A percentile compares a stretch with the other conserved stretches of the same genome.
Evolutionary conservation across 768 basidiomycete species (phyloP).

Genomic region (Hericium rajendrae): DNA sequence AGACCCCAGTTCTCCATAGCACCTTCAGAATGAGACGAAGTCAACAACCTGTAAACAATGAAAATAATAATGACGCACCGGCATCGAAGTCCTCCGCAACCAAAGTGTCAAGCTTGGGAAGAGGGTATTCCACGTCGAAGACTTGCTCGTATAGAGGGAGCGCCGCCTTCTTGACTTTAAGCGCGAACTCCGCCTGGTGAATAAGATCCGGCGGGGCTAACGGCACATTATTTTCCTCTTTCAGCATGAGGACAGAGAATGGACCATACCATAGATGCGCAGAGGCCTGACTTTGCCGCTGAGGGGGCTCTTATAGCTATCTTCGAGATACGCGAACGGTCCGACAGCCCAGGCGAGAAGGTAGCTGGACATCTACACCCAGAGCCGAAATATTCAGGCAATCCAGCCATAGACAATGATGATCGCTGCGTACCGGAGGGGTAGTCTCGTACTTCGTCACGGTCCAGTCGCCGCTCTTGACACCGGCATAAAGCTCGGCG

Average conservation of each 20-base stretch:
- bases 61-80: constrained; percentile 27
- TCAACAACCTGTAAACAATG: neutral
- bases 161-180: constrained; percentile 76
- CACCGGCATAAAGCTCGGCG: constrained; percentile 11
- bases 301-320: constrained; percentile 67
- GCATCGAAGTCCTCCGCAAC: constrained; percentile 87
- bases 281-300: constrained; percentile 76
- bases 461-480: constrained; percentile 53
- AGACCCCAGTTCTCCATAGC: constrained; percentile 96
- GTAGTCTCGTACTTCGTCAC: constrained; percentile 74
- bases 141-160: constrained; percentile 88
- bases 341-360: constrained; percentile 85
- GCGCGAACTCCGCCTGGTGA: constrained; percentile 74
- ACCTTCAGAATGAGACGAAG: constrained; percentile 24
- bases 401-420: constrained; percentile 17
- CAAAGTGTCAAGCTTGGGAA: constrained; percentile 91
- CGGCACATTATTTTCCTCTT: neutral
- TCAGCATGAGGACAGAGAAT: neutral
- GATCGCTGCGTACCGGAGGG: constrained; percentile 36
- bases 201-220: constrained; percentile 75
- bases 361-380: constrained; percentile 66
- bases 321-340: constrained; percentile 62
- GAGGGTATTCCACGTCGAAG: constrained; percentile 86
- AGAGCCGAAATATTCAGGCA: neutral
- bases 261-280: constrained; percentile 61